phyloP scores from a whole-genome alignment of 768 basidiomycete genomes.

The Termitomyces sp. region DNA sequence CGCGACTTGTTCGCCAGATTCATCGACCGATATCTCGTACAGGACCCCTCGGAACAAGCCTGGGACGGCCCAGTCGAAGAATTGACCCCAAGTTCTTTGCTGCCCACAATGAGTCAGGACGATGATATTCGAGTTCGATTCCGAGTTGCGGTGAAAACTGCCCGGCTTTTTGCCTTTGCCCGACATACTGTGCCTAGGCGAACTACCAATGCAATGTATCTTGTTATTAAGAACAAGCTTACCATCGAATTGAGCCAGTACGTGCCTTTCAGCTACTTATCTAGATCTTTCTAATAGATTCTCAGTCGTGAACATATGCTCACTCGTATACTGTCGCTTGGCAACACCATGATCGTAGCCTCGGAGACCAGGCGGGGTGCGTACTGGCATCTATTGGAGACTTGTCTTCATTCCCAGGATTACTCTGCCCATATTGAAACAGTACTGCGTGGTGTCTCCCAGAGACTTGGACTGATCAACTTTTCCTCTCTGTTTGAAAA shows the following conservation, averaged over 20 bases:
- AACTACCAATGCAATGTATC: conserved; percentile 42
- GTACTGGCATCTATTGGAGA: conserved; percentile 88
- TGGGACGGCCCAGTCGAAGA: conserved; percentile 41
- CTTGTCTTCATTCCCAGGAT: conserved; percentile 40
- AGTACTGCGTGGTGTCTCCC: conserved; percentile 60
- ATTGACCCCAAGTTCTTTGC: conserved; percentile 40
- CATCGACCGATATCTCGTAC: conserved; percentile 59
- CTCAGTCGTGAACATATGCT: conserved; percentile 73
- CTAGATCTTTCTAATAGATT: conserved; percentile 4
- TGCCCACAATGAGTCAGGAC: conserved; percentile 61
- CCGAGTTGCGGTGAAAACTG: conserved; percentile 61
- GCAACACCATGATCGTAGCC: conserved; percentile 78
- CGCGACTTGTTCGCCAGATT: conserved; percentile 67
- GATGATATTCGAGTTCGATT: conserved; percentile 84
- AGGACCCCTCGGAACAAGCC: conserved; percentile 51
- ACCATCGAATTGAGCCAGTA: conserved; percentile 49
- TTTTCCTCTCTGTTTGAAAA: conserved; percentile 69
- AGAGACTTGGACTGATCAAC: conserved; percentile 61
- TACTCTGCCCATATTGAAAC: conserved; percentile 44
- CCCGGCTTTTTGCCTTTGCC: conserved; percentile 55
- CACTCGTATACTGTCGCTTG: conserved; percentile 67
- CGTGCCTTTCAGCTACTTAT: conserved; percentile 22
- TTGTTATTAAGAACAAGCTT: conserved; percentile 42
- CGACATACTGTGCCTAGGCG: conserved; percentile 25
- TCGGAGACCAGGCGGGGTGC: conserved; percentile 76